Evolutionary conservation across 2,329 filamentous ascomycete species (phyloP), one percentile per base, ranked within the genome.

Genomic region (Cladophialophora carrionii): DNA sequence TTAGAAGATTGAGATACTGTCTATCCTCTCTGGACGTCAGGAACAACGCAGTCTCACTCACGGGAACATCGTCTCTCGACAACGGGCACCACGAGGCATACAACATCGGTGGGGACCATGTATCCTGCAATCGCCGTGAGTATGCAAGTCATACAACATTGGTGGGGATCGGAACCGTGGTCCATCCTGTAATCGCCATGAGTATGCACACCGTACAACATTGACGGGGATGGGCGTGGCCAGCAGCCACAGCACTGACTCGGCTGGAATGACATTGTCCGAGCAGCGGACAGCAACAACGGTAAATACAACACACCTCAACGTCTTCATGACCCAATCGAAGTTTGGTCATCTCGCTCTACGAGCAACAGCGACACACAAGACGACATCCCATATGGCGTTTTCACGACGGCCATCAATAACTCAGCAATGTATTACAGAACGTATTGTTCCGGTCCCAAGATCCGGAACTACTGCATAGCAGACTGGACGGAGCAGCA

Each of bases 1-100:
- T 51, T 9, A 24, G 20, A 51, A 51, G 48, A 12, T 29, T 26
- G 48, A 51, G 48, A 51, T 51, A 51, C 48, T 51, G 48, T 51
- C 48, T 51, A 24, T 51, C 22, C 24, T 29, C 24, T 17, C 20
- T 4, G 2, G 20, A 14, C 22, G 20, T 12, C 48, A 51, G 3
- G 48, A 51, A 51, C 48, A 51, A 29, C 48, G 22, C 48, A 51
- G 48, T 17, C 48, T 51, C 3, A 51, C 20, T 51, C 48, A 51
- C 4, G 22, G 14, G 22, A 26, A 7, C 6, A 22, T 12, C 22
- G 48, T 8, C n/a, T 9, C 48, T 29, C 10, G 24, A 8, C n/a
- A 8, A 20, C 24, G 9, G 48, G 20, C 22, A 51, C 48, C 48
- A 29, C 22, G 26, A 14, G 48, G 8, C 20, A 51, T 51, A 51